A percentile compares a stretch with the other conserved stretches of the same genome.
Evolutionary conservation across 192 early-diverging fungal species (phyloP).

Genomic region (Podila horticola): DNA sequence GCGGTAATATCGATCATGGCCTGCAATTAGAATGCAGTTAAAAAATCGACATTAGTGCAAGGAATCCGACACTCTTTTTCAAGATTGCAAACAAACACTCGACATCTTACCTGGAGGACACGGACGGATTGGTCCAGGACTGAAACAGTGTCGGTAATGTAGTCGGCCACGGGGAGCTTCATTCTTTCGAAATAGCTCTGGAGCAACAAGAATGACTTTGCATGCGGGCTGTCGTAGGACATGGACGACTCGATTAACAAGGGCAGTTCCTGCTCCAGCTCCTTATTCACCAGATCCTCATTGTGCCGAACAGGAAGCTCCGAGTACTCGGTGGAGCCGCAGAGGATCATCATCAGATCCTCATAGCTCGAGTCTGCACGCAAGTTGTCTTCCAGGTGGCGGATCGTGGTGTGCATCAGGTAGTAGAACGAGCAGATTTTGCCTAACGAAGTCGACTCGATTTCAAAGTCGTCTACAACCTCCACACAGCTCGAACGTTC

Average conservation of each 20-base stretch:
- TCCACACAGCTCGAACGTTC: constrained; percentile 78
- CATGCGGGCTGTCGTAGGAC: constrained; percentile 87
- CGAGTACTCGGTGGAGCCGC: constrained; percentile 87
- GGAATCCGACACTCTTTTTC: too few relatives aligned
- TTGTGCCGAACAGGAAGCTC: constrained; percentile 96
- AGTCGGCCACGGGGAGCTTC: constrained; percentile 88
- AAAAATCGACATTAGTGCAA: background rate
- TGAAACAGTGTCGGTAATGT: constrained; percentile 87
- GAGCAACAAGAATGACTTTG: constrained; percentile 90
- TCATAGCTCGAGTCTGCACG: constrained; percentile 57
- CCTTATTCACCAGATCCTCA: constrained; percentile 90
- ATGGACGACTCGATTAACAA: constrained; percentile 66
- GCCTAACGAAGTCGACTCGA: constrained; percentile 81
- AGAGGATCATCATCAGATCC: constrained; percentile 79
- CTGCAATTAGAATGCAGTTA: constrained; percentile 38
- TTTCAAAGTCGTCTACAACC: constrained; percentile 69
- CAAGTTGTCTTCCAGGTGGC: constrained; percentile 71
- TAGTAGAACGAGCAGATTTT: constrained; percentile 94
- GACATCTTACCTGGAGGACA: constrained; percentile 69
- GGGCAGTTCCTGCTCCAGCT: constrained; percentile 80
- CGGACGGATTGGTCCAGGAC: constrained; percentile 94
- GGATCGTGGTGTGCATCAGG: constrained; percentile 84
- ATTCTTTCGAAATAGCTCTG: constrained; percentile 88
- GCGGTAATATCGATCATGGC: constrained; percentile 94
- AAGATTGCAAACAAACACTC: background rate